Base-by-base conservation (phyloP, 2,329 filamentous ascomycete genomes). In the Trichophyton rubrum region DNA sequence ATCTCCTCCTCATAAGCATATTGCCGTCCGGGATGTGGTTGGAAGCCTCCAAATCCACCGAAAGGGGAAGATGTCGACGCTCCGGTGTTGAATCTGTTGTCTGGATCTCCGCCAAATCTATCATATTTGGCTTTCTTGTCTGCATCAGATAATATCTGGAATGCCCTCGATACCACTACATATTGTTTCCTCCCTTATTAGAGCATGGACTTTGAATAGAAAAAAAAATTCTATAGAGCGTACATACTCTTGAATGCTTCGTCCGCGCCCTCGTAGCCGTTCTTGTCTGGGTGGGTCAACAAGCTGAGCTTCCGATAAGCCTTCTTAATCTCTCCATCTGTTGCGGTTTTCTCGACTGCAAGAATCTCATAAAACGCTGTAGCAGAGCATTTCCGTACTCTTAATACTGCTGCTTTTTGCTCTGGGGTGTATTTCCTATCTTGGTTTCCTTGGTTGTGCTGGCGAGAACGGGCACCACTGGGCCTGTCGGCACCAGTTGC, bases 341-440 rank as follows among this genome's bases (percentile, higher is more conserved):
- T 84, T 57, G 78, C 75, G 64, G 87, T 85, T 64, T 79, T 79
- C 67, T 86, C 82, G 56, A 96, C 76, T 22, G 85, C 85, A 35
- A 99, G 78, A 67, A 99, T 97, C 72, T 97, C 93, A 78, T 99
- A 99, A 75, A 95, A 99, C 17, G 89, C 89, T 3, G 90, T 96
- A 22, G 88, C 78, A 43, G 82, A 80, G 77, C 93, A 99, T 77
- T 82, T 84, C 66, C 89, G 85, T 72, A 99, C 93, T 66, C 93
- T 85, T 68, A 95, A 78, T 35, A 99, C 93, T 27, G 92, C 92
- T 1, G 88, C 86, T 73, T 95, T 93, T 72, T 99, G 93, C 68
- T 96, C 91, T 33, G 83, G 79, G 1, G 93, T 99, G 75, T 85
- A 96, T 71, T 88, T 78, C 61, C 75, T 72, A 20, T 78, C 76